A percentile compares a stretch with the other conserved stretches of the same genome.
Conservation (phyloP, 1,284 basidiomycete genomes). For the Jaminaea rosea region DNA sequence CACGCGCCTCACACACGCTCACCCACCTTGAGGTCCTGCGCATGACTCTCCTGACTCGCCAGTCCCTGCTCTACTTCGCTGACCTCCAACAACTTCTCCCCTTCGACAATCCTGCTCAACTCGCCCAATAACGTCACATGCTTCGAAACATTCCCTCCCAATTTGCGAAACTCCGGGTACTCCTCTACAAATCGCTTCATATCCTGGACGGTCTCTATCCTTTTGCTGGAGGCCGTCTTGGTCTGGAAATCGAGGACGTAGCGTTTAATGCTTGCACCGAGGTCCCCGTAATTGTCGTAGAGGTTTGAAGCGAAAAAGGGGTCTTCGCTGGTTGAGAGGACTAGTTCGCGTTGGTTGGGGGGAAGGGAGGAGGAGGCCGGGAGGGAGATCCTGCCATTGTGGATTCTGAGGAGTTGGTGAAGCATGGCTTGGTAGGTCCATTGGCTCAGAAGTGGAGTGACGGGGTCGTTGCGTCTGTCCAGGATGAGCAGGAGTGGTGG, state of each 20-base stretch:
- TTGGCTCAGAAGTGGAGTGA: slow-evolving; percentile 91
- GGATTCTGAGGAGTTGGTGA: slow-evolving; percentile 86
- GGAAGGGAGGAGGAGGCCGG: slow-evolving; percentile 74
- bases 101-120: slow-evolving; percentile 76
- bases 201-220: slow-evolving; percentile 90
- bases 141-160: slow-evolving; percentile 96
- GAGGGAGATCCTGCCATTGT: slow-evolving; percentile 83
- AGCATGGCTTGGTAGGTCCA: slow-evolving; percentile 99
- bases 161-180: slow-evolving; percentile 91
- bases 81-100: slow-evolving; percentile 66
- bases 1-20: not conserved
- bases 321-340: slow-evolving; percentile 81
- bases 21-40: slow-evolving; percentile 68
- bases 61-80: slow-evolving; percentile 94
- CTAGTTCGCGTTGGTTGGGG: slow-evolving; percentile 78
- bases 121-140: slow-evolving; percentile 95
- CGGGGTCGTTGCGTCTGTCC: slow-evolving; percentile 91
- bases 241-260: slow-evolving; percentile 93
- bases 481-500: slow-evolving; percentile 53
- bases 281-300: slow-evolving; percentile 90
- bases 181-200: slow-evolving; percentile 74
- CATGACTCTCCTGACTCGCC: slow-evolving; percentile 74
- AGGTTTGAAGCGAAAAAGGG: slow-evolving; percentile 88
- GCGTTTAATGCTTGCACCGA: slow-evolving; percentile 81
- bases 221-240: slow-evolving; percentile 61